Percentiles rank a stretch among this genome's conserved stretches.
These are phyloP conservation scores for Dactylis glomerata DNA, from an alignment of 176 grass and related monocot species.

Conservation along the genomic window DNA sequence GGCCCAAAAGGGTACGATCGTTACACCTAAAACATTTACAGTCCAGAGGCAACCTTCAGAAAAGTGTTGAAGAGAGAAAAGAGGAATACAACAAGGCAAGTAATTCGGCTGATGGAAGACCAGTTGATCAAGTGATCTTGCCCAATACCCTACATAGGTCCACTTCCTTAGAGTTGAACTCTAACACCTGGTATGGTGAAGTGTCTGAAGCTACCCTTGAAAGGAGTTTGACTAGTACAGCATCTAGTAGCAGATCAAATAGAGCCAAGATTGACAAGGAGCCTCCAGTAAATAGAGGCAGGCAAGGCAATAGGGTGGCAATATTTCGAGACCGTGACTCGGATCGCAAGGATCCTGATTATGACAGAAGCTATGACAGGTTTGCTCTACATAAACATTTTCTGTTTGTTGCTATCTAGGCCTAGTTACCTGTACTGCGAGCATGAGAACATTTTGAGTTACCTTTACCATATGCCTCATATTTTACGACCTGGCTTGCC, in stretches of 20 bases:
- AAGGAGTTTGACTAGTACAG: constrained; percentile 53
- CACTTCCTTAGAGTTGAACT: constrained; percentile 58
- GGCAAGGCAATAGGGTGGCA: constrained; percentile 70
- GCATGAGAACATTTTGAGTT: background rate
- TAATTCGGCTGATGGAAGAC: constrained; percentile 42
- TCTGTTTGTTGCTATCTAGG: background rate
- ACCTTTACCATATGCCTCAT: background rate
- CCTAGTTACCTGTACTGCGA: background rate
- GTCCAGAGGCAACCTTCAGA: constrained; percentile 63
- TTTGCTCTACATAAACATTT: constrained; percentile 16
- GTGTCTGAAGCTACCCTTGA: constrained; percentile 52
- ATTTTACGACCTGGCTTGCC: background rate
- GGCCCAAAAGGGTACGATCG: too few species aligned
- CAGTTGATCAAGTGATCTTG: constrained; percentile 53
- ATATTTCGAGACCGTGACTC: constrained; percentile 93
- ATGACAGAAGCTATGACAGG: constrained; percentile 99
- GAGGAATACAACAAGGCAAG: constrained; percentile 93
- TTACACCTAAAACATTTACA: too few species aligned
- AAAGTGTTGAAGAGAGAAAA: constrained; percentile 98
- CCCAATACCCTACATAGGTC: constrained; percentile 60
- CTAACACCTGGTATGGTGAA: constrained; percentile 28
- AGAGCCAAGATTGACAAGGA: constrained; percentile 59
- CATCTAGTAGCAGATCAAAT: constrained; percentile 47
- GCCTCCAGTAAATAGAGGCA: constrained; percentile 42
- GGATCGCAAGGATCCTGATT: constrained; percentile 98